These are phyloP conservation scores for Fusarium euwallaceae DNA, from an alignment of 2,329 filamentous ascomycete species.

Conservation along the genomic window DNA sequence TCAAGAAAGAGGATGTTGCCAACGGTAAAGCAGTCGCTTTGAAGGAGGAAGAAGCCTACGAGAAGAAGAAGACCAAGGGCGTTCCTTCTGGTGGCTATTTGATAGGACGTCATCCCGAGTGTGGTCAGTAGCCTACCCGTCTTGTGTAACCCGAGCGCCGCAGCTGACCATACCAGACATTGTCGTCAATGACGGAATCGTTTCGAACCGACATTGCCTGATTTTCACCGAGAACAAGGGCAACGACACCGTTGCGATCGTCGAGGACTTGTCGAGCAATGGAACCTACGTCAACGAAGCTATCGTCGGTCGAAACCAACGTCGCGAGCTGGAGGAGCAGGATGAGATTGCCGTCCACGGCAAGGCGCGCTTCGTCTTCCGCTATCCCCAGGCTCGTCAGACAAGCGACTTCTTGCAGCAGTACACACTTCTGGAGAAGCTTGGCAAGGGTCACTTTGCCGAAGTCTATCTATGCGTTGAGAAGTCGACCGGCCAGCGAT, in stretches of 20 bases:
- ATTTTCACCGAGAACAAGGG: slow-evolving; percentile 73
- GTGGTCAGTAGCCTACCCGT: slow-evolving; percentile 71
- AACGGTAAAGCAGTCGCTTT: slow-evolving; percentile 61
- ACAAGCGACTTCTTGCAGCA: slow-evolving; percentile 87
- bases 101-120: slow-evolving; percentile 93
- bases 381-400: slow-evolving; percentile 82
- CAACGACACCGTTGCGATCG: slow-evolving; percentile 74
- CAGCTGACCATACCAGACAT: slow-evolving; percentile 64
- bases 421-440: slow-evolving; percentile 85
- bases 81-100: slow-evolving; percentile 85
- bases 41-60: slow-evolving; percentile 71
- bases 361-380: slow-evolving; percentile 89
- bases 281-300: slow-evolving; percentile 97
- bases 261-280: slow-evolving; percentile 96
- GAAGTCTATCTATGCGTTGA: slow-evolving; percentile 94
- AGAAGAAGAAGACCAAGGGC: slow-evolving; percentile 71
- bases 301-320: slow-evolving; percentile 90
- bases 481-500: slow-evolving; percentile 83
- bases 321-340: slow-evolving; percentile 86
- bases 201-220: slow-evolving; percentile 88
- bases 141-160: background rate
- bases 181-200: slow-evolving; percentile 79
- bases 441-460: slow-evolving; percentile 96
- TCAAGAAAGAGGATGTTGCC: slow-evolving; percentile 55
- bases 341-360: slow-evolving; percentile 92